Conservation (phyloP, 2,329 filamentous ascomycete species). For the Penicillium sp. region DNA sequence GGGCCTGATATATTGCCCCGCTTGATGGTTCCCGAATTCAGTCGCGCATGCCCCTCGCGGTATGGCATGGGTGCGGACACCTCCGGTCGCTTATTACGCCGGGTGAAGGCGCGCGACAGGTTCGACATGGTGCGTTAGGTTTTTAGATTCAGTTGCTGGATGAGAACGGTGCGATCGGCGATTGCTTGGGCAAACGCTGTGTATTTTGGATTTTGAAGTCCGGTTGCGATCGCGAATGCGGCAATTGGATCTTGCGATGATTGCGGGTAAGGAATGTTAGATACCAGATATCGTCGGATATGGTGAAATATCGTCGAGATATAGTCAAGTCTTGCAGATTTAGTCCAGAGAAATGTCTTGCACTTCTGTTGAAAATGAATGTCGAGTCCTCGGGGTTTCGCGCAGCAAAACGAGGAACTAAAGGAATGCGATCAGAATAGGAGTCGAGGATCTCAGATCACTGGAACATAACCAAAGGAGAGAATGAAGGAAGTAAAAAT, state of each 20-base stretch:
- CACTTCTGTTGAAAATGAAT: slow-evolving; percentile 23
- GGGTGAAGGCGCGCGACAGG: slow-evolving; percentile 50
- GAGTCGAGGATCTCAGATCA: slow-evolving; percentile 36
- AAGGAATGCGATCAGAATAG: slow-evolving; percentile 41
- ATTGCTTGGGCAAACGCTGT: slow-evolving; percentile 8
- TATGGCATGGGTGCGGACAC: slow-evolving; percentile 47
- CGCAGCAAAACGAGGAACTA: slow-evolving; percentile 33
- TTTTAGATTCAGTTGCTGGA: slow-evolving; percentile 2
- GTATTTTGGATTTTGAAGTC: slow-evolving; percentile 2
- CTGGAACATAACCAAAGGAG: slow-evolving; percentile 21
- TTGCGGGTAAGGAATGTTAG: slow-evolving; percentile 32
- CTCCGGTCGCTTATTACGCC: slow-evolving; percentile 50
- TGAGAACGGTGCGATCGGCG: neutral
- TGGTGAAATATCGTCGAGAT: too few species aligned
- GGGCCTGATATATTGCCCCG: slow-evolving; percentile 74
- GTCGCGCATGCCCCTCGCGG: slow-evolving; percentile 48
- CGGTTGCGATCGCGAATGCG: slow-evolving; percentile 11
- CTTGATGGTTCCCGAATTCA: slow-evolving; percentile 48
- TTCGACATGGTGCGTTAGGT: slow-evolving; percentile 36
- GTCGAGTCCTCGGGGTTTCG: slow-evolving; percentile 23
- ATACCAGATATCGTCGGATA: slow-evolving; percentile 25
- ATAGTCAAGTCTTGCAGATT: neutral
- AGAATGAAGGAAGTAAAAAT: slow-evolving; percentile 27
- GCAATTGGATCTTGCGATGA: slow-evolving; percentile 27
- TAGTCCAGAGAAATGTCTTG: slow-evolving; percentile 7